Base-by-base conservation (phyloP, 352 stramenopile species). In the Pythium chondricola region DNA sequence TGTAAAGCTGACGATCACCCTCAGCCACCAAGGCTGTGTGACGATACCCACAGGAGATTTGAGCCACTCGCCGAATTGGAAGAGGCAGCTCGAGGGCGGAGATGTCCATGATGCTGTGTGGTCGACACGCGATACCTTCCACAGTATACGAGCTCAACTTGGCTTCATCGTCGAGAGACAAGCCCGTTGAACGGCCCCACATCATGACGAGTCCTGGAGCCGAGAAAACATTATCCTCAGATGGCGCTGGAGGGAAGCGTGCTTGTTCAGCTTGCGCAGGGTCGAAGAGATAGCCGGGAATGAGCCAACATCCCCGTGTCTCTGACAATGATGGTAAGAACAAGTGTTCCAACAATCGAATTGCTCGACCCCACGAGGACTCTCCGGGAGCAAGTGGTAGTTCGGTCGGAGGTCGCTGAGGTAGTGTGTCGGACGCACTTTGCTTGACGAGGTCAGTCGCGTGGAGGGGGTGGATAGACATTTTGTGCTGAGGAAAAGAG, bases 1-100 rank as follows among this genome's bases (percentile, higher is more conserved):
- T 93, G 47, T 84, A 88, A 25, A 93, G 60, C n/a, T 65, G 49
- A 0, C 63, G 52, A 33, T 87, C 76, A 2, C 46, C 29, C 22
- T 78, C 63, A 0, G 79, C 85, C 35, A 93, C 63, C 8, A 93
- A 52, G 7, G 82, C 80, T 0, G 77, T 88, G 44, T 93, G 77
- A 4, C 77, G 71, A 43, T 90, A 93, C 1, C 82, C 82, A 48
- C 82, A 93, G 0, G 73, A 69, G 4, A 93, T 74, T 11, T 85
- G 68, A 2, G 85, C 48, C 3, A 87, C 68, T n/a, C 67, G 68
- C 29, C 74, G 71, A 22, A 82, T 46, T 7, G 78, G 71, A 0
- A 65, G 60, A 3, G 75, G 78, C 4, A 90, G 65, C 4, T 48
- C 55, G 0, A 88, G 37, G 31, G 82, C 46, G 1, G 46, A 64